Evolutionary conservation across 1,139 yeast species (phyloP).

Genomic region (Wickerhamomyces sp.): DNA sequence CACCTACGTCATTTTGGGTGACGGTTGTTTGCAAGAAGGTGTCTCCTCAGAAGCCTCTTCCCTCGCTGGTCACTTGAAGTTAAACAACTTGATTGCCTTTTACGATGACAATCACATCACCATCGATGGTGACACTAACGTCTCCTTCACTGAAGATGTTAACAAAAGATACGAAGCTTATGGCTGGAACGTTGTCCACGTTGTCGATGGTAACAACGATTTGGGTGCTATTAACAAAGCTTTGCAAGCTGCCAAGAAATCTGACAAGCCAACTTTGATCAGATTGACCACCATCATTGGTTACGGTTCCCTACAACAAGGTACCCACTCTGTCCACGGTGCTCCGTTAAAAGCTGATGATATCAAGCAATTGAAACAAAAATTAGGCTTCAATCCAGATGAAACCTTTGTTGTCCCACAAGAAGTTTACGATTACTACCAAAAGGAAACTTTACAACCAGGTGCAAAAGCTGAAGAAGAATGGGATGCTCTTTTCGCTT

Average conservation of each 20-base stretch:
- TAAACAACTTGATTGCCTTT: conserved; percentile 31
- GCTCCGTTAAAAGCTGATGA: conserved; percentile 95
- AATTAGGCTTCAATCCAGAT: conserved; percentile 87
- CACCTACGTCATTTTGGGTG: conserved; percentile 33
- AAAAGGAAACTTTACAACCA: conserved; percentile 50
- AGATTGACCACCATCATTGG: conserved; percentile 91
- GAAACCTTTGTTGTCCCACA: conserved; percentile 75
- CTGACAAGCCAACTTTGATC: conserved; percentile 87
- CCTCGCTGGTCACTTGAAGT: conserved; percentile 33
- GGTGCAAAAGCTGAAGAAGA: conserved; percentile 64
- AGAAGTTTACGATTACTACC: conserved; percentile 75
- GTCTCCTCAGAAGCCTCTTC: conserved; percentile 34
- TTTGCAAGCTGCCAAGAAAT: conserved; percentile 63
- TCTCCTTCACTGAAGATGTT: conserved; percentile 95
- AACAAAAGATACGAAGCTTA: conserved; percentile 80
- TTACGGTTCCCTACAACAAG: conserved; percentile 81
- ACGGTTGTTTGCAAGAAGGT: conserved; percentile 39
- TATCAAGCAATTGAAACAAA: conserved; percentile 77
- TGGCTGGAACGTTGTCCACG: conserved; percentile 88
- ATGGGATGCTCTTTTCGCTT: conserved; percentile 65
- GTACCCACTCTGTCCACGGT: conserved; percentile 96
- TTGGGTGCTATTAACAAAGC: conserved; percentile 70
- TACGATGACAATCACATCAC: conserved; percentile 70
- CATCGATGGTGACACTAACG: conserved; percentile 89
- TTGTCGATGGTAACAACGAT: conserved; percentile 80